Conservation (phyloP, 176 grass and related monocot genomes). For the Aegilops speltoides region DNA sequence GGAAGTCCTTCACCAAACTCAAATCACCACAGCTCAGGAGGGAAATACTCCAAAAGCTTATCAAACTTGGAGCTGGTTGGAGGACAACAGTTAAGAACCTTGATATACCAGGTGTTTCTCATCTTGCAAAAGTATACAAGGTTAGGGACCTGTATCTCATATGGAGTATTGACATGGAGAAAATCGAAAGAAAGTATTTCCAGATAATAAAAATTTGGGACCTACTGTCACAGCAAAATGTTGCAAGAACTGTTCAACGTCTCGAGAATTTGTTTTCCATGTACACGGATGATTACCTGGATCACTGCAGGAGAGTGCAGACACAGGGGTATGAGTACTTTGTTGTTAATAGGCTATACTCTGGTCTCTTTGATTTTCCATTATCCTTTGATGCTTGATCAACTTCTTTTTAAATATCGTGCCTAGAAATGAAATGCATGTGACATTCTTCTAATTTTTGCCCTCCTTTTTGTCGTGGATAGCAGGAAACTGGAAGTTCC, state of each 20-base stretch:
- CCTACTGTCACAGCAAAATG: constrained; percentile 36
- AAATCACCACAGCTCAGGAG: constrained; percentile 43
- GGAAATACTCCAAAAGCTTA: constrained; percentile 55
- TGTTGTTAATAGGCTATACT: neutral
- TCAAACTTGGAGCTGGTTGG: constrained; percentile 65
- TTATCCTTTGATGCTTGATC: too few relatives aligned
- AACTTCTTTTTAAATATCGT: neutral
- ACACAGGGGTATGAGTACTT: constrained; percentile 44
- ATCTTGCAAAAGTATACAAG: constrained; percentile 49
- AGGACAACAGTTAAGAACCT: constrained; percentile 32
- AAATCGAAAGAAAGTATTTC: constrained; percentile 30
- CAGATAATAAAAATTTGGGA: constrained; percentile 85
- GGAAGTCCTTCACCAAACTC: constrained; percentile 56
- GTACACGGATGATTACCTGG: constrained; percentile 64
- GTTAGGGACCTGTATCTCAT: constrained; percentile 57
- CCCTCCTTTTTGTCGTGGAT: constrained; percentile 2
- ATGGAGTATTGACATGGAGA: constrained; percentile 71
- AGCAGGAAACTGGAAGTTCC: constrained; percentile 67
- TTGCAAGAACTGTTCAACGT: constrained; percentile 45
- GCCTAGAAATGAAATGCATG: neutral
- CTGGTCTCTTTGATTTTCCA: neutral
- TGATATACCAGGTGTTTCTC: constrained; percentile 20
- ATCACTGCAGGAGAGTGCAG: constrained; percentile 44
- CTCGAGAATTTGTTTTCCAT: constrained; percentile 78
- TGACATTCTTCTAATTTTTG: neutral